Conservation (phyloP, 169 alveolate genomes). For the Plasmodium cynomolgi region DNA sequence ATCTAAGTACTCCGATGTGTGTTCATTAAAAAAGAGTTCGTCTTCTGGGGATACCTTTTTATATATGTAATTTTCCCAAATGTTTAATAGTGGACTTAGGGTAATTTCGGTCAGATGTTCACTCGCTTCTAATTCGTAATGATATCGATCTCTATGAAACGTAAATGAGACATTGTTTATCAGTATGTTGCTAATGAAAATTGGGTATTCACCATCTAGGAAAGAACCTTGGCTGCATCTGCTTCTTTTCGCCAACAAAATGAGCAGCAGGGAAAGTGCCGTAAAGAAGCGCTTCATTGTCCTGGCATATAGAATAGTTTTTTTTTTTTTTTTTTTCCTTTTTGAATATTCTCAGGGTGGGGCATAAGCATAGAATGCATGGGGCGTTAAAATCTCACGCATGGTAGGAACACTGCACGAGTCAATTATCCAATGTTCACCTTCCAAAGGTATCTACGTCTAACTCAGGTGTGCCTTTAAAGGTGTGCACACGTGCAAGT, state of each 20-base stretch:
- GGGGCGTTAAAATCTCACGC: background rate
- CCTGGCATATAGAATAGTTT: background rate
- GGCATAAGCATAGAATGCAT: background rate
- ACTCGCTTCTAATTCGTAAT: slow-evolving; percentile 16
- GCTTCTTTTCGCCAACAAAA: background rate
- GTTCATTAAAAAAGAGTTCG: slow-evolving; percentile 20
- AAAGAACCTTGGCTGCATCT: background rate
- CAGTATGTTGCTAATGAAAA: slow-evolving; percentile 35
- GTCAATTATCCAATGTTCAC: background rate
- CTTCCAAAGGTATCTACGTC: background rate
- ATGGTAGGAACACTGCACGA: background rate
- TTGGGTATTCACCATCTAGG: background rate
- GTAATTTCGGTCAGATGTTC: background rate
- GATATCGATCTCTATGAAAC: slow-evolving; percentile 10
- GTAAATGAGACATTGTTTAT: slow-evolving; percentile 8
- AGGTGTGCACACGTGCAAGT: background rate
- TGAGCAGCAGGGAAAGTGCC: background rate
- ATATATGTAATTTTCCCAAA: slow-evolving; percentile 42
- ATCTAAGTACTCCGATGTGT: slow-evolving; percentile 5
- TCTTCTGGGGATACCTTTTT: slow-evolving; percentile 20
- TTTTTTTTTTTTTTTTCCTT: background rate
- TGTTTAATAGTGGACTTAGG: slow-evolving; percentile 28
- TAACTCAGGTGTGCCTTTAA: background rate
- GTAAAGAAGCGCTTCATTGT: background rate
- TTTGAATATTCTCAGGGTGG: background rate